These are phyloP conservation scores for Oemleria cerasiformis DNA, from an alignment of 306 rosid genomes.

Conservation along the genomic window DNA sequence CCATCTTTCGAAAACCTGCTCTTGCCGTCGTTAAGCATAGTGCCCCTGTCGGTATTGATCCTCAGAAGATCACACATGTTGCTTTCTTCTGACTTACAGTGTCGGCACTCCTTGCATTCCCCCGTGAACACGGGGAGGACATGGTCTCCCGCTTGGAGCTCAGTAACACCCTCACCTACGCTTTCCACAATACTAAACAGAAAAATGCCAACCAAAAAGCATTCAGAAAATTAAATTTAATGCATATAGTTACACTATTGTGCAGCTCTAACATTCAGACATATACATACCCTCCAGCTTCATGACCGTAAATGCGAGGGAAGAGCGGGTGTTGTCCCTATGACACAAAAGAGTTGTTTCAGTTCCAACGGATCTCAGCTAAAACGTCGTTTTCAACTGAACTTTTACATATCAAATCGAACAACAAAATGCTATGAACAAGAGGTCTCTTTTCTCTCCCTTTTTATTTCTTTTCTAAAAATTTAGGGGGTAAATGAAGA, in stretches of 20 bases:
- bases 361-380: not conserved
- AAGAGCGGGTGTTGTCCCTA: slow-evolving; percentile 42
- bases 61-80: slow-evolving; percentile 91
- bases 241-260: too few relatives aligned
- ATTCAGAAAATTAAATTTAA: not conserved
- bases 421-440: not conserved
- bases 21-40: slow-evolving; percentile 60
- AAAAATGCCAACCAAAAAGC: not conserved
- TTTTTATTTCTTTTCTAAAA: too few relatives aligned
- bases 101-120: slow-evolving; percentile 81
- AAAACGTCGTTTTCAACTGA: too few relatives aligned
- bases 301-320: slow-evolving; percentile 95
- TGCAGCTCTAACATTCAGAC: too few relatives aligned
- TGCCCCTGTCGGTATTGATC: slow-evolving; percentile 83
- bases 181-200: slow-evolving; percentile 60
- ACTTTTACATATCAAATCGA: too few relatives aligned
- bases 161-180: slow-evolving; percentile 83
- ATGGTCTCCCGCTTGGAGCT: slow-evolving; percentile 76
- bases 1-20: slow-evolving; percentile 70
- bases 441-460: not conserved
- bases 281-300: slow-evolving; percentile 76
- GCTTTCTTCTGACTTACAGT: slow-evolving; percentile 85
- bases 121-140: slow-evolving; percentile 94
- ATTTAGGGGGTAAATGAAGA: too few relatives aligned
- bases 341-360: not conserved